A percentile compares a stretch with the other conserved stretches of the same genome.
Conservation (phyloP, 768 basidiomycete species). For the Tubosaeta brunneosetosa region DNA sequence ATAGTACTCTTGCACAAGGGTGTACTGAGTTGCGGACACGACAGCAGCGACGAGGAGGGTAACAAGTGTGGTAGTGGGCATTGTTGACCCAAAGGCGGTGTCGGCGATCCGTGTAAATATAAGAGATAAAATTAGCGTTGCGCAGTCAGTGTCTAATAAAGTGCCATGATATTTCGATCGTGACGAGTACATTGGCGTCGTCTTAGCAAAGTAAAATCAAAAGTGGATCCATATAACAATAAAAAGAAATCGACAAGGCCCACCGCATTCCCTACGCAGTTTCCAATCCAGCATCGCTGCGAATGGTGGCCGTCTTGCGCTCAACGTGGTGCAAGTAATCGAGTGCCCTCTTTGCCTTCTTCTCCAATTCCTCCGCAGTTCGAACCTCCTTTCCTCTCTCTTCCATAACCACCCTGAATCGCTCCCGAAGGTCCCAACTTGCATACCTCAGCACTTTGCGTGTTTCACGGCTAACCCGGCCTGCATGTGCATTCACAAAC, state of each 20-base stretch:
- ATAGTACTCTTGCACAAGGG: constrained; percentile 51
- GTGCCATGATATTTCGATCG: neutral
- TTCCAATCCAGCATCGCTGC: constrained; percentile 24
- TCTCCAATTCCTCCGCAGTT: constrained; percentile 70
- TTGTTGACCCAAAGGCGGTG: constrained; percentile 1
- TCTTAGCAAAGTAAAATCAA: neutral
- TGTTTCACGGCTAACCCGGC: constrained; percentile 75
- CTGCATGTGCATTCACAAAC: constrained; percentile 65
- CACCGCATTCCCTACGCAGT: constrained; percentile 1
- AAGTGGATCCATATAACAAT: constrained; percentile 4
- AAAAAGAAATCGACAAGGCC: constrained; percentile 4
- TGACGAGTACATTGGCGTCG: neutral
- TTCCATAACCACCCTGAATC: constrained; percentile 78
- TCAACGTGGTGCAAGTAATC: constrained; percentile 60
- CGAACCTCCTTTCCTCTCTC: constrained; percentile 72
- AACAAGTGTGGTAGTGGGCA: constrained; percentile 4
- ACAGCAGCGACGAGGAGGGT: constrained; percentile 3
- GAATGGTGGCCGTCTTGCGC: constrained; percentile 41
- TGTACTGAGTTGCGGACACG: constrained; percentile 38
- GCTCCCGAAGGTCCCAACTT: constrained; percentile 83
- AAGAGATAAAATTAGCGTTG: neutral
- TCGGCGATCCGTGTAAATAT: neutral
- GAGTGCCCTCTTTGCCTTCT: constrained; percentile 62
- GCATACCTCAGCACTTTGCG: constrained; percentile 90
- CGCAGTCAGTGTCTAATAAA: constrained; percentile 1